Base-by-base conservation (phyloP, 192 early-diverging fungal genomes). In the Diversispora epigaea region DNA sequence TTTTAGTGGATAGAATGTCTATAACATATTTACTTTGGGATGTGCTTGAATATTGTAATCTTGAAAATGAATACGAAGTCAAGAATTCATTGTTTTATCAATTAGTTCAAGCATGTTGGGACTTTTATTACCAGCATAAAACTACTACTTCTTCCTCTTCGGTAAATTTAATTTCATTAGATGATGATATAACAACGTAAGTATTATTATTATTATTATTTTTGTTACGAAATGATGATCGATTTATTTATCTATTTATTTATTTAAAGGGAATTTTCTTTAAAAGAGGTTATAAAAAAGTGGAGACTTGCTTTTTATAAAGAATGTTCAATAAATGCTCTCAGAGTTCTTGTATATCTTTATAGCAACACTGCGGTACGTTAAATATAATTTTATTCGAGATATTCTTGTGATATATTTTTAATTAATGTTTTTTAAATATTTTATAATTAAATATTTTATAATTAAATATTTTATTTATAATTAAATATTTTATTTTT, bases 21-120 rank as follows among this genome's bases (percentile, higher is more conserved):
- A 67, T 15, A 15, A 47, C n/a, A 22, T 67, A 67, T 67, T 8
- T 67, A 4, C 19, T 67, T n/a, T 67, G 65, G 65, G 65, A 67
- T 49, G 19, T 67, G 6, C 22, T 67, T 3, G 65, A 67, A 67
- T 67, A 47, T 14, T 67, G 65, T 49, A 44, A 47, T 22, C 65
- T 39, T 45, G 65, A 67, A 67, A 67, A 67, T 67, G 65, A 67
- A 67, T 64, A 17, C 40, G 19, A 45, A 25, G 44, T 47, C 21
- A 21, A 45, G 3, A 19, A 67, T 47, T 67, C 65, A 22, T 46
- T 67, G 17, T 22, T 67, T 49, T n/a, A 19, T 47, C 25, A 46
- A 47, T 15, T 67, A 44, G 45, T 22, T 15, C 19, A 45, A 67
- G 21, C 21, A 0, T 21, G 43, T 45, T n/a, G 45, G 40, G 19